These are phyloP conservation scores for Achaetomiella virescens DNA, from an alignment of 495 filamentous ascomycete species.

Conservation along the genomic window DNA sequence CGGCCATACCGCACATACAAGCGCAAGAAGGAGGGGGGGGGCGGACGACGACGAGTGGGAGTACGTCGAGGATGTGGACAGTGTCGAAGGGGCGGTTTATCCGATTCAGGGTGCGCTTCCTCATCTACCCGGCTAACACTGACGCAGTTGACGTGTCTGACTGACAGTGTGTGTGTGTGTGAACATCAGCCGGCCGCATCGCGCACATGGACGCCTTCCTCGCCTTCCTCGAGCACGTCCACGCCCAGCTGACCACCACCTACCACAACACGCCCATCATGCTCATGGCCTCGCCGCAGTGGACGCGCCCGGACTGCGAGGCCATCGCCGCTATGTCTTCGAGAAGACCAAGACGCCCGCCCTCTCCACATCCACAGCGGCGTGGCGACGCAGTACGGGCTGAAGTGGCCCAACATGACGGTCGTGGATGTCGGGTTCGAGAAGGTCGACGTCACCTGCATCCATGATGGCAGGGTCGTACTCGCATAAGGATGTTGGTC, in stretches of 20 bases:
- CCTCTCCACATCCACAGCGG: slow-evolving; percentile 80
- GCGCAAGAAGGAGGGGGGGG: slow-evolving; percentile 47
- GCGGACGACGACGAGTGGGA: slow-evolving; percentile 14
- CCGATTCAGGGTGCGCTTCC: slow-evolving; percentile 54
- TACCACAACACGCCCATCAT: slow-evolving; percentile 89
- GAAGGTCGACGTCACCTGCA: slow-evolving; percentile 86
- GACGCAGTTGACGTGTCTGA: too few relatives aligned
- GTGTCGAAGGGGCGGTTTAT: slow-evolving; percentile 82
- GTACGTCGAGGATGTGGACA: slow-evolving; percentile 77
- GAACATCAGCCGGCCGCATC: slow-evolving; percentile 62
- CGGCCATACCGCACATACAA: slow-evolving; percentile 78
- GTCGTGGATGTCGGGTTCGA: slow-evolving; percentile 84
- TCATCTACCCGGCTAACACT: too few relatives aligned
- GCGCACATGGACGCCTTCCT: slow-evolving; percentile 86
- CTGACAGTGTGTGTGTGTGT: background rate
- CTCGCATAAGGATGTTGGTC: slow-evolving; percentile 34
- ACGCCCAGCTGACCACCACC: slow-evolving; percentile 77
- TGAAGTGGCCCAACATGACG: slow-evolving; percentile 67
- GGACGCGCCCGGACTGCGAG: slow-evolving; percentile 79
- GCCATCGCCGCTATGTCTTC: slow-evolving; percentile 86
- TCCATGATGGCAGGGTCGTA: slow-evolving; percentile 66
- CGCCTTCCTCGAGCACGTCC: slow-evolving; percentile 79
- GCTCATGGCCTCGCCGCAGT: slow-evolving; percentile 76
- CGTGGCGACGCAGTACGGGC: slow-evolving; percentile 75
- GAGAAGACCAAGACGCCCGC: slow-evolving; percentile 94